phyloP scores from a whole-genome alignment of 768 basidiomycete genomes.

The Cantharellus anzutake region DNA sequence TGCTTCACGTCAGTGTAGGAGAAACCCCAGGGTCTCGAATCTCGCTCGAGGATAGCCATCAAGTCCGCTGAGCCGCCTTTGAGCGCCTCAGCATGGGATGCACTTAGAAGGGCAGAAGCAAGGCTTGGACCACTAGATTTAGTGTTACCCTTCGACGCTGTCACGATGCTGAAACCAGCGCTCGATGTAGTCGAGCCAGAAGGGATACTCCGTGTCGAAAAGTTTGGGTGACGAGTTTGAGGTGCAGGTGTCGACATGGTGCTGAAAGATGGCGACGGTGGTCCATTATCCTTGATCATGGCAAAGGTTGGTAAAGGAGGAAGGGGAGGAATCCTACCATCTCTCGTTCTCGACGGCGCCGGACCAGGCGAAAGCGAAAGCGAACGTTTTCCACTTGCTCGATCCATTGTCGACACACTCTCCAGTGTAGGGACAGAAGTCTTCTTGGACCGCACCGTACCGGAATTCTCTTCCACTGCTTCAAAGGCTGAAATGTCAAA shows the following conservation, averaged over 20 bases:
- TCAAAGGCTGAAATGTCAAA: not conserved
- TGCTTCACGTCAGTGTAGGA: constrained; percentile 65
- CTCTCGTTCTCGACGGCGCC: not conserved
- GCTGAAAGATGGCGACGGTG: not conserved
- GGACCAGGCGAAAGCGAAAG: not conserved
- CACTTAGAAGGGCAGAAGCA: constrained; percentile 81
- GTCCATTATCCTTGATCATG: not conserved
- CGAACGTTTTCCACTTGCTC: not conserved
- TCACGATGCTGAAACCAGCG: not conserved
- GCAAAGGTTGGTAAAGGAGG: not conserved
- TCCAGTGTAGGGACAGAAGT: not conserved
- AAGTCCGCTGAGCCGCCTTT: constrained; percentile 84
- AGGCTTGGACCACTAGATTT: constrained; percentile 25
- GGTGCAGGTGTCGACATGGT: not conserved
- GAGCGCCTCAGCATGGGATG: constrained; percentile 87
- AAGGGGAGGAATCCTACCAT: not conserved
- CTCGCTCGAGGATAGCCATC: constrained; percentile 78
- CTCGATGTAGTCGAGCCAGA: not conserved
- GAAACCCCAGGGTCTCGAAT: constrained; percentile 79
- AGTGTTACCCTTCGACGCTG: constrained; percentile 11
- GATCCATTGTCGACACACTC: not conserved
- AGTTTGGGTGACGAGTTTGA: not conserved
- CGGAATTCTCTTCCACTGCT: not conserved
- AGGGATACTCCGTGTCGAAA: not conserved
- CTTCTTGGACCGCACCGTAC: not conserved